Evolutionary conservation across 768 basidiomycete species (phyloP).

Genomic region (Macrolepiota dolichaula): DNA sequence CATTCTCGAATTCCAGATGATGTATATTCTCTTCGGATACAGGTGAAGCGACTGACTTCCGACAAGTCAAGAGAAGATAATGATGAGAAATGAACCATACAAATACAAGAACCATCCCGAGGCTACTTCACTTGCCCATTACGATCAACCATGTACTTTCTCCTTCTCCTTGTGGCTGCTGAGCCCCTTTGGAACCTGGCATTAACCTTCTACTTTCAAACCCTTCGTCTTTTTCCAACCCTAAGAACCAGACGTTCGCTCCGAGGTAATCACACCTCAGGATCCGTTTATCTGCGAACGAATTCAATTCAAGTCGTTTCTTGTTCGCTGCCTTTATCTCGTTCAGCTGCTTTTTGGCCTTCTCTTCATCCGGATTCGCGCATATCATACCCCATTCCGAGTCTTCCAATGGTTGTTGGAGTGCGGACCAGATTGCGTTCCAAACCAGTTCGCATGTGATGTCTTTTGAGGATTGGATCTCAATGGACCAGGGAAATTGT

Average conservation of each 20-base stretch:
- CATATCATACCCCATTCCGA: slow-evolving; percentile 57
- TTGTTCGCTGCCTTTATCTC: slow-evolving; percentile 48
- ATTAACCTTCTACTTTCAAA: slow-evolving; percentile 48
- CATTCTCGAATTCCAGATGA: too few relatives aligned
- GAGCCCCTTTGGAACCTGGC: slow-evolving; percentile 29
- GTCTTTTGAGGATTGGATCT: slow-evolving; percentile 36
- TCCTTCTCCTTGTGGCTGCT: slow-evolving; percentile 25
- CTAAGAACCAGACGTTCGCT: slow-evolving; percentile 54
- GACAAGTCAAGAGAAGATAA: too few relatives aligned
- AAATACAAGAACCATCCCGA: too few relatives aligned
- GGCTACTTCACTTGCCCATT: slow-evolving; percentile 12
- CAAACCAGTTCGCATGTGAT: slow-evolving; percentile 55
- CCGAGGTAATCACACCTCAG: slow-evolving; percentile 68
- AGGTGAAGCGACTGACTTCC: too few relatives aligned
- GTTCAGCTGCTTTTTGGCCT: slow-evolving; percentile 40
- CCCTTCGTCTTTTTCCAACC: slow-evolving; percentile 58
- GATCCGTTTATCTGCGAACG: slow-evolving; percentile 31
- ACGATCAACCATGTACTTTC: slow-evolving; percentile 64
- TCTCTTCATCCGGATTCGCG: slow-evolving; percentile 19
- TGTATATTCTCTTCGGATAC: too few relatives aligned
- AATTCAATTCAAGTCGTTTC: slow-evolving; percentile 37
- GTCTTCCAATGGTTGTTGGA: slow-evolving; percentile 55
- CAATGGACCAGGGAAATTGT: slow-evolving; percentile 64
- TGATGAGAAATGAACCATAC: too few relatives aligned
- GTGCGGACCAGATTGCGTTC: slow-evolving; percentile 43